Base-by-base conservation (phyloP, 768 basidiomycete genomes). In the Termitomyces sp. region DNA sequence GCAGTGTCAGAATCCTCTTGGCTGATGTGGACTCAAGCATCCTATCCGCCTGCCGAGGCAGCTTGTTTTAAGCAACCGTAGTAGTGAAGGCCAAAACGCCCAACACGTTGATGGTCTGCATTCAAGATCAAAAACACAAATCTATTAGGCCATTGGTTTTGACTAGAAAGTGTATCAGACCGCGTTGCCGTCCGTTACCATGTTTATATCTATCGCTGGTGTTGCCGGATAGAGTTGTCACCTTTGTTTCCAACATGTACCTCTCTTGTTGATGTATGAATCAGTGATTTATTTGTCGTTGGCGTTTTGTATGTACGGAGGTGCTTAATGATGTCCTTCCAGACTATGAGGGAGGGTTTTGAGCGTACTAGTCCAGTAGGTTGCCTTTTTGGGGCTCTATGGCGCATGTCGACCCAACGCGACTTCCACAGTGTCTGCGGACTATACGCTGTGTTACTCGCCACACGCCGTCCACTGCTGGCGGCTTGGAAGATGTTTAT, bases 1-100 rank as follows among this genome's bases (percentile, higher is more conserved):
- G 83, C 79, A 1, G 89, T 88, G 62, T 91, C 91, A 0, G 81
- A 77, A 0, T 86, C 86, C 67, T 88, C 87, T 64, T 89, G 87
- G 55, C 84, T 86, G 57, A 89, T 87, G 63, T 89, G 87, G 0
- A 88, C 82, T 56, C 76, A 78, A 0, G 81, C 79, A 66, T 89
- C 86, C 50, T 78, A 78, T 7, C 71, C 77, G 28, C 72, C 77
- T 74, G 35, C 16, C 8, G 33, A 5, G 41, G 4, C 36, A 20
- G 18, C 8, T 12, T 0, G 32, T 32, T 33, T 10, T 10, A 3
- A 56, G 12, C 16, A 23, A 50, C 32, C 9, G 48, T 70, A 28
- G 33, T 77, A 76, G n/a, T n/a, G n/a, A 70, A n/a, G 0, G 20
- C 26, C 10, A 16, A 26, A 40, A 26, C 38, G 10, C 13, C 8